Evolutionary conservation across 176 grass and related monocot genomes (phyloP).

Genomic region (Echinochloa phyllopogon): DNA sequence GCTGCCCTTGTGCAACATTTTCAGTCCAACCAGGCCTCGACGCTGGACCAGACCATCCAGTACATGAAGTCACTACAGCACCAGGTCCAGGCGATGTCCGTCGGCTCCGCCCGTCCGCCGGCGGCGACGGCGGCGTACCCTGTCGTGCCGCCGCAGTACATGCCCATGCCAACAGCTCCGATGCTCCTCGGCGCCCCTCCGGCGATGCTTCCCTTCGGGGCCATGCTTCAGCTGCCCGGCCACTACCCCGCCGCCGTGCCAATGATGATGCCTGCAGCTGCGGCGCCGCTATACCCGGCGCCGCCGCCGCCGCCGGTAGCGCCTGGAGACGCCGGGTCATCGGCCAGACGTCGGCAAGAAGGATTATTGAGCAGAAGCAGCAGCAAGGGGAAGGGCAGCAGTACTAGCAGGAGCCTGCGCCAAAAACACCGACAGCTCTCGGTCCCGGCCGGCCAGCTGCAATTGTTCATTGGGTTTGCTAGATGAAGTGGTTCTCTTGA

Average conservation of each 20-base stretch:
- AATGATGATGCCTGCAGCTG: not conserved
- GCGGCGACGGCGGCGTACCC: not conserved
- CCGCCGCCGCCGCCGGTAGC: not conserved
- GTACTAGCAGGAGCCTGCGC: not conserved
- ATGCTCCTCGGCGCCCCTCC: not conserved
- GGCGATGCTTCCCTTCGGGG: not conserved
- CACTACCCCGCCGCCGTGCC: not conserved
- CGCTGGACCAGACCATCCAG: conserved; percentile 20
- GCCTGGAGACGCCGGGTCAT: not conserved
- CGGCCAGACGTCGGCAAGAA: not conserved
- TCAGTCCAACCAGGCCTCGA: conserved; percentile 29
- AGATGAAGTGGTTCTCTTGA: no score
- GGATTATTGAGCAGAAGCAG: not conserved
- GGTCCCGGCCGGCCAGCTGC: no score
- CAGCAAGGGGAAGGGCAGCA: not conserved
- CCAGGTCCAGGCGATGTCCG: not conserved
- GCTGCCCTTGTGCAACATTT: not conserved
- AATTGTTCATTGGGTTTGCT: no score
- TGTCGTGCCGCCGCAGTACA: not conserved
- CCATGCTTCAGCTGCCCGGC: not conserved
- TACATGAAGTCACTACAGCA: conserved; percentile 28
- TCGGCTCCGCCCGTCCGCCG: not conserved
- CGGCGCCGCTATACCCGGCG: no score
- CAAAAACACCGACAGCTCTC: not conserved
- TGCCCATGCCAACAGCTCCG: not conserved